Percentiles rank a stretch among this genome's conserved stretches.
phyloP scores from a whole-genome alignment of 306 rosid genomes.

The Cajanus cajan region DNA sequence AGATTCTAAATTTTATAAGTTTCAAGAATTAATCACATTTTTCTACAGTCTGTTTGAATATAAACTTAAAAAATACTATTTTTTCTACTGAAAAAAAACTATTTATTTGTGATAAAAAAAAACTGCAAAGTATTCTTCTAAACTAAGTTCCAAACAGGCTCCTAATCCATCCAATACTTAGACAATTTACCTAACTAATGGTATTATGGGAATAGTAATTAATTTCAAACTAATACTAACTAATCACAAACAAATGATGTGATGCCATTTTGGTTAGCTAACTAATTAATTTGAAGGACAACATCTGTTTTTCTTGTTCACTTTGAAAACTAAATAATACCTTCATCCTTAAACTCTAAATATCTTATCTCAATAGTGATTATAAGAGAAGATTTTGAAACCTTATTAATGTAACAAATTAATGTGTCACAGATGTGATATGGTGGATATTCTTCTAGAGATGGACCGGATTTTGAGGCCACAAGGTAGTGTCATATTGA shows the following conservation, averaged over 20 bases:
- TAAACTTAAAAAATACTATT: too few species aligned
- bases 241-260: neutral
- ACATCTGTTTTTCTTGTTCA: neutral
- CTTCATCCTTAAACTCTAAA: too few species aligned
- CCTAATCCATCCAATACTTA: neutral
- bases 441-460: slow-evolving; percentile 73
- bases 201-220: neutral
- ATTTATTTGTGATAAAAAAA: too few species aligned
- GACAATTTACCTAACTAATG: neutral
- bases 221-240: neutral
- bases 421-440: slow-evolving; percentile 60
- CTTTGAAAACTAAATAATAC: neutral
- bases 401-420: neutral
- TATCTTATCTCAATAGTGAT: neutral
- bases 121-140: too few species aligned
- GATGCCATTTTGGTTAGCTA: slow-evolving; percentile 20
- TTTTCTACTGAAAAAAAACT: too few species aligned
- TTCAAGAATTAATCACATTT: neutral
- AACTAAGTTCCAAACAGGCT: too few species aligned
- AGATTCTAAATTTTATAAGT: neutral
- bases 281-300: too few species aligned
- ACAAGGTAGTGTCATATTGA: slow-evolving; percentile 61
- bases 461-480: slow-evolving; percentile 91
- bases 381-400: neutral
- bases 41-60: neutral